Conservation (phyloP, 2,329 filamentous ascomycete genomes). For the Xylariales sp. region DNA sequence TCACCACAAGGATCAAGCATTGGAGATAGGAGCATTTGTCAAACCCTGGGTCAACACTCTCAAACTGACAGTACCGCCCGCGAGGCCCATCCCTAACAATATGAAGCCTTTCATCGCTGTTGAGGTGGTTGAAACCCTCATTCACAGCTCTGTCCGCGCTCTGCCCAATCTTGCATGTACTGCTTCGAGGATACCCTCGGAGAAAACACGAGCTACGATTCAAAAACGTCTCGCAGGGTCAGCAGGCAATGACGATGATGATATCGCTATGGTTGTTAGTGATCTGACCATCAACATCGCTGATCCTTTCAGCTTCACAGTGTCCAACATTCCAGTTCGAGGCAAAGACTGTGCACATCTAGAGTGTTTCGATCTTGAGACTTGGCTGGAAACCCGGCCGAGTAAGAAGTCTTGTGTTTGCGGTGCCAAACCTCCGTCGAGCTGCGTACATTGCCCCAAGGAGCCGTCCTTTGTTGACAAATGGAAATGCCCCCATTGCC, state of each 20-base stretch:
- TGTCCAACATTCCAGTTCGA: slow-evolving; percentile 70
- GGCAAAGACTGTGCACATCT: slow-evolving; percentile 66
- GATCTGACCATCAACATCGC: slow-evolving; percentile 58
- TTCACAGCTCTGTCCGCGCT: slow-evolving; percentile 38
- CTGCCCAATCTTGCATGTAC: slow-evolving; percentile 27
- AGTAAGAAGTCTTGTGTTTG: slow-evolving; percentile 35
- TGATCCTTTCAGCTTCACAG: slow-evolving; percentile 60
- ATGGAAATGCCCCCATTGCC: slow-evolving; percentile 87
- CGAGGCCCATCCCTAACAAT: slow-evolving; percentile 12
- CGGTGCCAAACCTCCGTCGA: slow-evolving; percentile 23
- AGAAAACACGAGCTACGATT: slow-evolving; percentile 54
- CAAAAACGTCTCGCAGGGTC: slow-evolving; percentile 36
- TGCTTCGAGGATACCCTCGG: slow-evolving; percentile 34
- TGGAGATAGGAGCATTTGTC: slow-evolving; percentile 65
- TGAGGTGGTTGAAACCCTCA: slow-evolving; percentile 60
- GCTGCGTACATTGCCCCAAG: slow-evolving; percentile 31
- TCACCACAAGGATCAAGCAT: slow-evolving; percentile 69
- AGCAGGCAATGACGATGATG: slow-evolving; percentile 50
- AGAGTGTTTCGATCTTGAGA: slow-evolving; percentile 87
- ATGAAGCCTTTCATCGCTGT: slow-evolving; percentile 61
- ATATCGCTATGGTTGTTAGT: slow-evolving; percentile 54
- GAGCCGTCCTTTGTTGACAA: slow-evolving; percentile 59
- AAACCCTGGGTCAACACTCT: slow-evolving; percentile 57
- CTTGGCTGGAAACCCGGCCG: slow-evolving; percentile 66
- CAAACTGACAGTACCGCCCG: slow-evolving; percentile 39